Conservation (phyloP, 768 basidiomycete species). For the Amanita polypyramis region DNA sequence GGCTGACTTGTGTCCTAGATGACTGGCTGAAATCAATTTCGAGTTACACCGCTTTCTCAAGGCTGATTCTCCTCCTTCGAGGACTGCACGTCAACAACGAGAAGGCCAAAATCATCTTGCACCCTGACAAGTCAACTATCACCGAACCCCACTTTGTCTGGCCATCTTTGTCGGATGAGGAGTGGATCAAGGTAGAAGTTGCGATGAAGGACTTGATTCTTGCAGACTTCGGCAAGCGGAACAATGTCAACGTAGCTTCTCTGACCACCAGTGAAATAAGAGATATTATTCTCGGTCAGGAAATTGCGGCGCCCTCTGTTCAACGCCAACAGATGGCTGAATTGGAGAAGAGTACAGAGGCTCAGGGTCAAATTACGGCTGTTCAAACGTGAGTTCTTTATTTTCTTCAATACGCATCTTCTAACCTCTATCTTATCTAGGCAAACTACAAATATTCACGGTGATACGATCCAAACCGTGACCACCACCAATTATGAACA, state of each 20-base stretch:
- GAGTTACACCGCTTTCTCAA: constrained; percentile 97
- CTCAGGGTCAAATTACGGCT: constrained; percentile 91
- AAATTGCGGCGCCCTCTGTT: constrained; percentile 90
- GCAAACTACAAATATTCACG: constrained; percentile 96
- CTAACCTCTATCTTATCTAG: constrained; percentile 19
- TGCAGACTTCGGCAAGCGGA: constrained; percentile 97
- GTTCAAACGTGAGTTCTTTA: constrained; percentile 61
- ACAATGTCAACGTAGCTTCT: constrained; percentile 97
- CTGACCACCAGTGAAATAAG: constrained; percentile 94
- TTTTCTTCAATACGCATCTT: constrained; percentile 6
- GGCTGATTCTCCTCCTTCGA: constrained; percentile 92
- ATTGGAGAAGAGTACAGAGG: constrained; percentile 92
- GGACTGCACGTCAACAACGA: constrained; percentile 99
- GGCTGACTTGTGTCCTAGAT: constrained; percentile 34
- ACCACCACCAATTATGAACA: constrained; percentile 99
- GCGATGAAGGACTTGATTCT: constrained; percentile 97
- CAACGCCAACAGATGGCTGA: constrained; percentile 99
- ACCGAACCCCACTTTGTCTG: constrained; percentile 98
- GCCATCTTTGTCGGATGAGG: constrained; percentile 87
- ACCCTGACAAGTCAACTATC: constrained; percentile 93
- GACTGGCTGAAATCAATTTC: constrained; percentile 99
- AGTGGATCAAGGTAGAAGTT: constrained; percentile 99
- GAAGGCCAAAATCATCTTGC: constrained; percentile 97
- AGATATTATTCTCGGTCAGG: constrained; percentile 98
- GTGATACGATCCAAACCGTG: constrained; percentile 90